Evolutionary conservation across 2,329 filamentous ascomycete species (phyloP).

Genomic region (Colletotrichum echinochloae): DNA sequence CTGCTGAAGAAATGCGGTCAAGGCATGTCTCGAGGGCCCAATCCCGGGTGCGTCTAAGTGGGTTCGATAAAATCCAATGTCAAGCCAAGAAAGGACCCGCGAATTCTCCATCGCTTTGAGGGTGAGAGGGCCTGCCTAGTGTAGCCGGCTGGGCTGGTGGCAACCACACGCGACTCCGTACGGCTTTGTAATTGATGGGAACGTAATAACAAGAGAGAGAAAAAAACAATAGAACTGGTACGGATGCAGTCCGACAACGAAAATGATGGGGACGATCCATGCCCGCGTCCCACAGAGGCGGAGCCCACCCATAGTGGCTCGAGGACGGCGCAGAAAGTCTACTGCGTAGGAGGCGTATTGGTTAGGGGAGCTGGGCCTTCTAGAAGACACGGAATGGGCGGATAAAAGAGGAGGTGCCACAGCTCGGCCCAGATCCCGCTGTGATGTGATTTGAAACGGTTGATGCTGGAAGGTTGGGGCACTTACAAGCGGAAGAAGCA

Average conservation of each 20-base stretch:
- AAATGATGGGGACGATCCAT: slow-evolving; percentile 27
- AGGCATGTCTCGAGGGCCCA: slow-evolving; percentile 5
- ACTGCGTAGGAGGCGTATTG: slow-evolving; percentile 21
- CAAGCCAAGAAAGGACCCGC: slow-evolving; percentile 21
- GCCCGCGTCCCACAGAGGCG: slow-evolving; percentile 18
- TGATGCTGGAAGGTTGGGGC: slow-evolving; percentile 37
- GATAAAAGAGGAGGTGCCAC: slow-evolving; percentile 40
- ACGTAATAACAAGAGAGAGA: neutral
- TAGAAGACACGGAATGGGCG: slow-evolving; percentile 39
- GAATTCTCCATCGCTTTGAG: slow-evolving; percentile 3
- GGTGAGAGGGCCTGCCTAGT: neutral
- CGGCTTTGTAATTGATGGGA: slow-evolving; percentile 3
- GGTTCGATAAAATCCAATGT: slow-evolving; percentile 1
- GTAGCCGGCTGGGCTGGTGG: slow-evolving; percentile 11
- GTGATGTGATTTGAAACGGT: slow-evolving; percentile 41
- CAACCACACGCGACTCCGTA: slow-evolving; percentile 8
- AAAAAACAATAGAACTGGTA: neutral
- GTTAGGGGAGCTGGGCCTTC: slow-evolving; percentile 31
- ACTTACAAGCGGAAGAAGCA: slow-evolving; percentile 24
- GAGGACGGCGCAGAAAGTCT: slow-evolving; percentile 6
- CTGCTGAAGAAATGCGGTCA: slow-evolving; percentile 30
- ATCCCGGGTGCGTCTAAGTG: slow-evolving; percentile 16
- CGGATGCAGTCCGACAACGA: slow-evolving; percentile 14
- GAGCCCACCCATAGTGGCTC: slow-evolving; percentile 34
- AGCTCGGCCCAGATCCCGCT: slow-evolving; percentile 37